Evolutionary conservation across 2,329 filamentous ascomycete species (phyloP), one percentile per base, ranked within the genome.

Genomic region (Juglanconis sp.): DNA sequence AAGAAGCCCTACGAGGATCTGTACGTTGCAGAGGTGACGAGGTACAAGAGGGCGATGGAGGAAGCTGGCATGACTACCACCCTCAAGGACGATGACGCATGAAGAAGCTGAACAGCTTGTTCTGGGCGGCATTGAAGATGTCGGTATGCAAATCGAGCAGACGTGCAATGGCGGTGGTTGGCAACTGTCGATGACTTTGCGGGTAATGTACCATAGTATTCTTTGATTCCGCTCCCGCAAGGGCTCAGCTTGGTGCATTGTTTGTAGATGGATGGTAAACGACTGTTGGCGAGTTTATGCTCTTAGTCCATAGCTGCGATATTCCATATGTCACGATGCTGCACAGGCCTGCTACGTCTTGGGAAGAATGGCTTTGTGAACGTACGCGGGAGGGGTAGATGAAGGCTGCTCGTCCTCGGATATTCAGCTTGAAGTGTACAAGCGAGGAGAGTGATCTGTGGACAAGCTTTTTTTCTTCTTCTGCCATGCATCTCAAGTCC

Each of bases 1-100:
- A 62, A 53, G 56, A 59, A 77, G 69, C 66, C 70, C 4, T 82
- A 73, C 65, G 53, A 67, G 3, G 74, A 77, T 24, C 65, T 71
- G 24, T 63, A 70, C 17, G 65, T 66, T 15, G 66, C 69, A 17
- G 66, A 76, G 5, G 4, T 5, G 3, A 68, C 68, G 8, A 70
- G 68, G 17, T 76, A 75, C 59, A 50, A 59, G 31, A 72, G 74
- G 65, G 70, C 72, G 32, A 57, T 69, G 34, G 32, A 59, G 34
- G 54, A 8, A 46, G 17, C 24, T 35, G 32, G 34, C 17, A 11
- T 36, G 7, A 50, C 11, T 30, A 55, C 38, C 48, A 56, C 34
- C 34, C 34, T 47, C 46, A 36, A 34, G 46, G 44, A 38, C 17
- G 31, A 24, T 48, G 32, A 17, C 38, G n/a, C 40, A 32, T 38